Conservation (phyloP, 2,329 filamentous ascomycete genomes). For the Tolypocladium ovalisporum region DNA sequence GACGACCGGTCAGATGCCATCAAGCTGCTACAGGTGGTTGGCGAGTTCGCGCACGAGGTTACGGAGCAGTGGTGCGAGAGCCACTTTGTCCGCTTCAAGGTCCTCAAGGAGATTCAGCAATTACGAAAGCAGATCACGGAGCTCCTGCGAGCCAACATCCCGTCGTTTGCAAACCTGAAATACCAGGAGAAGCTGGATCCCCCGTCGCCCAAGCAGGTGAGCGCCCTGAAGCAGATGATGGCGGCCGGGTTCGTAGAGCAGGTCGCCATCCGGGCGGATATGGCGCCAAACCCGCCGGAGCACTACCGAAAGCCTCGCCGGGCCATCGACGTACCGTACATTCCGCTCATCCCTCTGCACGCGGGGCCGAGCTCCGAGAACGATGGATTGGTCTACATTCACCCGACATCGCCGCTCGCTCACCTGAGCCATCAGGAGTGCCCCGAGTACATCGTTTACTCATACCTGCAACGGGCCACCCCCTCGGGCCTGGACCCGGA, state of each 20-base stretch:
- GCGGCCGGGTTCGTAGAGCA: constrained; percentile 91
- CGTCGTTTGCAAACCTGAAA: constrained; percentile 47
- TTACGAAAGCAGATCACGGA: constrained; percentile 74
- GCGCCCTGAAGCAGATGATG: constrained; percentile 79
- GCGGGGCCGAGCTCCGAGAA: constrained; percentile 26
- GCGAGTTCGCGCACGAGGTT: constrained; percentile 70
- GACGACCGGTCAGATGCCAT: constrained; percentile 81
- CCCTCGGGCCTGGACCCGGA: constrained; percentile 37
- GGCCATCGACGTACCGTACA: constrained; percentile 87
- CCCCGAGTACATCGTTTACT: constrained; percentile 81
- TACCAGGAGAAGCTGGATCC: constrained; percentile 46
- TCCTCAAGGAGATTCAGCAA: constrained; percentile 74
- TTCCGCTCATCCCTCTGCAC: constrained; percentile 67
- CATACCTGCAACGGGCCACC: constrained; percentile 63
- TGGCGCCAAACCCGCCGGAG: constrained; percentile 63
- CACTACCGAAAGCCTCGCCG: constrained; percentile 59
- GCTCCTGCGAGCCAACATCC: constrained; percentile 66
- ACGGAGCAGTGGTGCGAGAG: constrained; percentile 65
- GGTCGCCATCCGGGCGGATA: constrained; percentile 81
- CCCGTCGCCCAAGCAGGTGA: constrained; percentile 57
- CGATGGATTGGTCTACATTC: constrained; percentile 70
- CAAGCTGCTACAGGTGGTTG: constrained; percentile 80
- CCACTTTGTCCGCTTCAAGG: constrained; percentile 81
- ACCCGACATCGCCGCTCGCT: constrained; percentile 74
- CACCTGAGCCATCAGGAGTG: constrained; percentile 59